Conservation (phyloP, 2,329 filamentous ascomycete species). For the Albifimbria verrucaria region DNA sequence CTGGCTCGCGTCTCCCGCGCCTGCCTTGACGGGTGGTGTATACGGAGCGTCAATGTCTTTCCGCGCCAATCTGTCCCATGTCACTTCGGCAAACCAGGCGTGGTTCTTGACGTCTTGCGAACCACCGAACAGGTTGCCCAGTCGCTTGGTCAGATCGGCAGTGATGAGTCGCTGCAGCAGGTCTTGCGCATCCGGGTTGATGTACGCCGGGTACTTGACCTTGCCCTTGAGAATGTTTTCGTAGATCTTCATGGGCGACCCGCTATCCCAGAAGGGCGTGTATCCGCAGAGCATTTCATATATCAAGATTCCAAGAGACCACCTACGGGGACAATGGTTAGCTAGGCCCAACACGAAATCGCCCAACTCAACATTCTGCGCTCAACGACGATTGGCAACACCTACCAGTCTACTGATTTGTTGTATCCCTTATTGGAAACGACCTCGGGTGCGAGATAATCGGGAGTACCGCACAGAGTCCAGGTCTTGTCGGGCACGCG, state of each 20-base stretch:
- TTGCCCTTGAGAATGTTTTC: constrained; percentile 96
- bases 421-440: constrained; percentile 99
- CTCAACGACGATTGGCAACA: constrained; percentile 14
- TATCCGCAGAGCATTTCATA: constrained; percentile 99
- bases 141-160: constrained; percentile 85
- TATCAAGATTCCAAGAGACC: constrained; percentile 96
- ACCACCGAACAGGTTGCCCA: constrained; percentile 91
- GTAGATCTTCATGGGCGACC: constrained; percentile 98
- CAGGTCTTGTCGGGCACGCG: constrained; percentile 98
- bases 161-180: constrained; percentile 92
- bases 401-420: constrained; percentile 97
- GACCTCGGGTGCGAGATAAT: constrained; percentile 95
- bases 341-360: no score
- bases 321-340: constrained; percentile 56
- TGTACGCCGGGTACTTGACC: constrained; percentile 95
- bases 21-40: constrained; percentile 90
- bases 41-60: constrained; percentile 99
- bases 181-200: constrained; percentile 91
- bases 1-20: constrained; percentile 91
- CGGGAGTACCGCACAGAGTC: constrained; percentile 96
- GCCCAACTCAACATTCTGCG: no score
- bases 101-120: constrained; percentile 92
- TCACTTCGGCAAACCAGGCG: constrained; percentile 95
- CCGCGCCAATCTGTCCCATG: constrained; percentile 88
- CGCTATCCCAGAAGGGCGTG: constrained; percentile 98